A percentile compares a stretch with the other conserved stretches of the same genome.
phyloP scores from a whole-genome alignment of 2,329 filamentous ascomycete genomes.

The Clonostachys solani region DNA sequence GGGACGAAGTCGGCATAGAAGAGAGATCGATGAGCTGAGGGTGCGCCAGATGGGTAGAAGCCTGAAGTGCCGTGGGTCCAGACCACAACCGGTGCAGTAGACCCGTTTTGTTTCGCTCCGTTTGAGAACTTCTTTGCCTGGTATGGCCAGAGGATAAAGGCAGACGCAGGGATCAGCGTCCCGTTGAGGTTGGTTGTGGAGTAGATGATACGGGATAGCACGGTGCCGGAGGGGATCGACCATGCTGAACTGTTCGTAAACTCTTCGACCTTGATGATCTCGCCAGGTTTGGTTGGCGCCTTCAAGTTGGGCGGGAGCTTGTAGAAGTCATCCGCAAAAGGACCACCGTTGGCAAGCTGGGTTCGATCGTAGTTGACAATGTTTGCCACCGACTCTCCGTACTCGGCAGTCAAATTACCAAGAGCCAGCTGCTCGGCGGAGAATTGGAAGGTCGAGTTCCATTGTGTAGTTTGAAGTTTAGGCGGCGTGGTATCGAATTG shows the following conservation, averaged over 20 bases:
- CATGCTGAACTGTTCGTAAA: constrained; percentile 4
- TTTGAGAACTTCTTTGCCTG: neutral
- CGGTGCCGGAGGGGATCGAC: constrained; percentile 2
- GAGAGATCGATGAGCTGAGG: constrained; percentile 30
- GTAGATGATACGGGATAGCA: constrained; percentile 39
- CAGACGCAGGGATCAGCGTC: constrained; percentile 36
- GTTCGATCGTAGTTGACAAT: constrained; percentile 7
- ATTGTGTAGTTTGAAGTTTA: constrained; percentile 1
- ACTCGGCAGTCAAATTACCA: neutral
- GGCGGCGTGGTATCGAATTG: too few relatives aligned
- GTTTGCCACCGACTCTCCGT: constrained; percentile 5
- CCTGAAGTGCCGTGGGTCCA: constrained; percentile 41
- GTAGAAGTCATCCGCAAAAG: constrained; percentile 10
- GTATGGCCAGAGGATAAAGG: constrained; percentile 41
- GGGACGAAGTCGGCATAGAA: constrained; percentile 31
- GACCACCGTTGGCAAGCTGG: constrained; percentile 8
- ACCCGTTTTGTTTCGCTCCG: neutral
- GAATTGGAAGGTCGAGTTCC: constrained; percentile 9
- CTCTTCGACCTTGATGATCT: constrained; percentile 7
- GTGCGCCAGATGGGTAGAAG: constrained; percentile 24
- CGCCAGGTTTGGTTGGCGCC: constrained; percentile 2
- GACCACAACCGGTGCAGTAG: constrained; percentile 18
- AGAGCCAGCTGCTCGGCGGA: constrained; percentile 2
- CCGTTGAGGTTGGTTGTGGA: constrained; percentile 34
- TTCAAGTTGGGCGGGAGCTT: constrained; percentile 1